Base-by-base conservation (phyloP, 805 yeast genomes). In the Ogataea thermomethanolica region DNA sequence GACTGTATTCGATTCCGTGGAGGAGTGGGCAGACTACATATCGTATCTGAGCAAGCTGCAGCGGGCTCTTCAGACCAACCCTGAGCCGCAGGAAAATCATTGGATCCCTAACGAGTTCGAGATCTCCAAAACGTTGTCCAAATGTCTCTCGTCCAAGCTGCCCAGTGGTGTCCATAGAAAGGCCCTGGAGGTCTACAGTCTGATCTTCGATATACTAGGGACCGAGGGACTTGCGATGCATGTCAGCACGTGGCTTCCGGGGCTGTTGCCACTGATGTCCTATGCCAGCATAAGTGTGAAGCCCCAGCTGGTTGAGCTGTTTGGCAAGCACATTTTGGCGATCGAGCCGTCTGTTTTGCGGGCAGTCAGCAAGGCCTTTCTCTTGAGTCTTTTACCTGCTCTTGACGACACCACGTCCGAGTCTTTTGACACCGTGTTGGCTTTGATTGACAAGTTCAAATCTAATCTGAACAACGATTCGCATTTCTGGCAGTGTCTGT, bases 11-110 rank as follows among this genome's bases (percentile, higher is more conserved):
- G 96, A 87, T 37, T 66, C 84, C 2, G 83, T 89, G 1, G 84
- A 80, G 24, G 99, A 93, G 66, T 93, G 99, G 99, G 98, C 99
- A 10, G 99, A 93, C 59, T 89, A 91, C 59, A 93, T 93, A 41
- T 83, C 97, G 15, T 90, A 87, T 58, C 68, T 95, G 32, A 80
- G 91, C 2, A 78, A 84, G 44, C 71, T 95, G 5, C 79, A 80
- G 43, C 86, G 88, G 58, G 81, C 95, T 0, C 62, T 90, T 29
- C 76, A 74, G 43, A 63, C 66, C 14, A 71, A 59, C 51, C 71
- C 74, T 29, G 66, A 45, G 63, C 71, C 52, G 48, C 58, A 50
- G 48, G 64, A 35, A 41, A 57, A 50, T 31, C 69, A 76, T 44
- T 77, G 78, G 74, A 70, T 91, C 9, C 98, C 96, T 0, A 71